Evolutionary conservation across 2,329 filamentous ascomycete genomes (phyloP), one percentile per base, ranked within the genome.

Genomic region (Macrophomina phaseolina): DNA sequence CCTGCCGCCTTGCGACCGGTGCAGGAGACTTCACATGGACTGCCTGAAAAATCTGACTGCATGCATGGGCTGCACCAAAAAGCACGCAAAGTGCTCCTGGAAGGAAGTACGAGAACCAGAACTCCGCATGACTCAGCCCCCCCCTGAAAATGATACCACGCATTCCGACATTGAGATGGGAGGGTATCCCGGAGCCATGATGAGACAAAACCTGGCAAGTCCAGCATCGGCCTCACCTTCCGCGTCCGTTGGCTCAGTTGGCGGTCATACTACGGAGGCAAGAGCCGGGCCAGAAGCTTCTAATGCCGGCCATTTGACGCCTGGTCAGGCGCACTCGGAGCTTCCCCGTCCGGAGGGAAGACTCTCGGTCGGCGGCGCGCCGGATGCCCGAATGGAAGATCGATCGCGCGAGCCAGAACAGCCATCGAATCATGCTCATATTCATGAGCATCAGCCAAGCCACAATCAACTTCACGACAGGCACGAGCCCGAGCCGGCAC

Each of bases 31-130:
- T 16, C 89, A 91, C 70, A 91, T 93, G 80, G 88, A 92, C 67
- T 97, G 93, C 69, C 82, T 94, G 56, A 96, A 96, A 79, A 91
- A 97, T 69, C 82, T 95, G 46, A 96, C 92, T 0, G 92, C 92
- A 8, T 97, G 93, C 74, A 88, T 90, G 77, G 92, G 92, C 28
- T 97, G 93, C 77, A 96, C 93, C 0, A 94, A 92, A 76, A 96
- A 96, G 76, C 93, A 97, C 75, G 92, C 92, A 23, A 94, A 93
- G 73, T 97, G 93, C 76, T 89, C 89, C 14, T 97, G 93, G 93
- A 91, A 89, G 71, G 88, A 91, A 52, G 87, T 95, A n/a, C 89
- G 87, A 16, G 88, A 92, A 38, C 89, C 90, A 3, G 93, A 97
- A 72, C 70, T 87, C 42, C 73, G 69, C 28, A 62, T 66, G 65